Evolutionary conservation across 257 asterid species (phyloP), one percentile per base, ranked within the genome.

Genomic region (Penstemon eatonii): DNA sequence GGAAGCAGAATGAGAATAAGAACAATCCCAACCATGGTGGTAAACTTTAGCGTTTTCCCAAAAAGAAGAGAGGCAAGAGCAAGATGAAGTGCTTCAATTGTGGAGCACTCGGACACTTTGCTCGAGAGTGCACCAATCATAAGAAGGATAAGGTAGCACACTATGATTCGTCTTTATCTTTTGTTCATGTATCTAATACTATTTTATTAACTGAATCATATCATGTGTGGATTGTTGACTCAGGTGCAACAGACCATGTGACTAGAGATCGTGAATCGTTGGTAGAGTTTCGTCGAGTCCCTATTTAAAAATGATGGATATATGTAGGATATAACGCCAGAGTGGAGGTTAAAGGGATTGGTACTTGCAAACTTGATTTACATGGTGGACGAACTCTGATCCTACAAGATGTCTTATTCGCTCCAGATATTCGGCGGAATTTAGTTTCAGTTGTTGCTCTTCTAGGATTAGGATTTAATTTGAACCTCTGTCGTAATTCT

Each of bases 331-430:
- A 57, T 3, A 41, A 57, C 9, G 57, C 47, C 1, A 47, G 11
- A 40, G n/a, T 49, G 3, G 61, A 38, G 4, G 54, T 56, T 0
- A 55, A n/a, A 55, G 50, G 59, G 11, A 63, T 36, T n/a, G 61
- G 54, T 3, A 58, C 56, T 13, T 57, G 47, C 45, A 72, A 64
- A 18, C 4, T 56, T 4, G 61, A 55, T 15, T 56, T 73, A 47
- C 7, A 9, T 1, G 62, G 56, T 38, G 67, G 41, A n/a, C n/a
- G 3, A 5, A 65, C 55, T 4, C 51, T 73, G 4, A 13, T 49
- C 7, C 44, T 59, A 8, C 38, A 25, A 51, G 66, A 59, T 59
- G 67, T 49, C 37, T 40, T 53, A 0, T 66, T 19, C 13, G 62
- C 40, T 33, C 38, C 11, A 13, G 10, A n/a, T 33, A 60, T 60